These are phyloP conservation scores for Monilinia polystroma DNA, from an alignment of 2,329 filamentous ascomycete genomes.

Conservation along the genomic window DNA sequence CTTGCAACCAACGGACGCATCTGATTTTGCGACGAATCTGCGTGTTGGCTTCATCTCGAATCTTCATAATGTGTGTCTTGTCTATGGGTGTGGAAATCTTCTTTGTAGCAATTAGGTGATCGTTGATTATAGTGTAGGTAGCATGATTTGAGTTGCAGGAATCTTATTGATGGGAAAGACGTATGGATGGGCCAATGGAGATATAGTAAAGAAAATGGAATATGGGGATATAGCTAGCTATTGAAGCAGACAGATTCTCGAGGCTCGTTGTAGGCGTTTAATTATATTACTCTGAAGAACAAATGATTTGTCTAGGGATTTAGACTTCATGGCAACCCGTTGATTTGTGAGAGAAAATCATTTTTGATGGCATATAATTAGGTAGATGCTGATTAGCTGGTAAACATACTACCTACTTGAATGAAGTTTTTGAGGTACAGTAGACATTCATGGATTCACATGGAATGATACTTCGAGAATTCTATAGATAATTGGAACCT, in stretches of 20 bases:
- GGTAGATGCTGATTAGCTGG: no score
- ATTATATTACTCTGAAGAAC: slow-evolving; percentile 1
- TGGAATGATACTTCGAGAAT: no score
- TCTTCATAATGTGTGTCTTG: slow-evolving; percentile 4
- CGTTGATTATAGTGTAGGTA: slow-evolving; percentile 3
- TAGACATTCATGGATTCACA: no score
- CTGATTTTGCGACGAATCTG: slow-evolving; percentile 1
- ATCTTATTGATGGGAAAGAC: not conserved
- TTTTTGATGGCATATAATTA: no score
- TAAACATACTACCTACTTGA: no score
- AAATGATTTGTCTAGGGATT: not conserved
- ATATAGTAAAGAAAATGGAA: slow-evolving; percentile 10
- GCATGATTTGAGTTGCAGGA: not conserved
- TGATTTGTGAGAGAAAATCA: not conserved
- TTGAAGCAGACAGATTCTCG: not conserved
- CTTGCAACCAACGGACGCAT: not conserved
- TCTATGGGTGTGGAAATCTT: slow-evolving; percentile 6
- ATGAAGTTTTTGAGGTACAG: no score
- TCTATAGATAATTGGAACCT: no score
- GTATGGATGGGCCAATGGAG: not conserved
- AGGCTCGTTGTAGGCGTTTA: not conserved
- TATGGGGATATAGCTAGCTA: slow-evolving; percentile 17
- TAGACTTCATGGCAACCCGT: not conserved
- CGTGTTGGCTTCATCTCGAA: not conserved
- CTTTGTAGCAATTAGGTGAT: slow-evolving; percentile 11